phyloP scores from a whole-genome alignment of 192 early-diverging fungal genomes.

The Endogone sp. region DNA sequence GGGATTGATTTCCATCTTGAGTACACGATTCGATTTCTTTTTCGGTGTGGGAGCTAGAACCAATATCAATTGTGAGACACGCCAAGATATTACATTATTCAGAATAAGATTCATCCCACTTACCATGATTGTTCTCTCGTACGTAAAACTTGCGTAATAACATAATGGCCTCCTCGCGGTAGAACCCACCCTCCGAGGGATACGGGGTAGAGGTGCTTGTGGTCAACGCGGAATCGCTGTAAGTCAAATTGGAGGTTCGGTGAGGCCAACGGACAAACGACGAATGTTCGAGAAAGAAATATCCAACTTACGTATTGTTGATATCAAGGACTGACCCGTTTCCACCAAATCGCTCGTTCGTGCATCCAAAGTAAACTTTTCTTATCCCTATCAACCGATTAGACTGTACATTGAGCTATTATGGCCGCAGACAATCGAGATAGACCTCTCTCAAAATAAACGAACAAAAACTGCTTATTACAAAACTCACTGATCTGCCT shows the following conservation, averaged over 20 bases:
- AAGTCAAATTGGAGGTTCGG: neutral
- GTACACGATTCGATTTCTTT: constrained; percentile 77
- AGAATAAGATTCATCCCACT: no score
- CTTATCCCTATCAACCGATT: constrained; percentile 53
- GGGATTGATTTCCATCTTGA: constrained; percentile 61
- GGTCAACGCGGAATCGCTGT: neutral
- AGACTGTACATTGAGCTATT: neutral
- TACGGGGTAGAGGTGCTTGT: constrained; percentile 40
- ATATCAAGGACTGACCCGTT: constrained; percentile 88
- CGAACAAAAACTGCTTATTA: neutral
- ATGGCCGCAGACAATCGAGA: no score
- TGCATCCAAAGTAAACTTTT: constrained; percentile 88
- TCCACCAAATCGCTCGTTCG: constrained; percentile 95
- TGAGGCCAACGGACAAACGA: no score
- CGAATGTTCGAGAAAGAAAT: no score
- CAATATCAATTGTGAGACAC: neutral
- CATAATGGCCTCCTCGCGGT: constrained; percentile 78
- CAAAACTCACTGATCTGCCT: constrained; percentile 58
- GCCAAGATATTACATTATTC: no score
- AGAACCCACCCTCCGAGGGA: constrained; percentile 62
- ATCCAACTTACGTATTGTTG: constrained; percentile 67
- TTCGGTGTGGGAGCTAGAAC: constrained; percentile 77
- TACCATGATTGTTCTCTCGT: constrained; percentile 85
- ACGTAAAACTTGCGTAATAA: constrained; percentile 90
- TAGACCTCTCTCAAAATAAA: neutral